These are phyloP conservation scores for Candida easanensis DNA, from an alignment of 805 yeast genomes.

Conservation along the genomic window DNA sequence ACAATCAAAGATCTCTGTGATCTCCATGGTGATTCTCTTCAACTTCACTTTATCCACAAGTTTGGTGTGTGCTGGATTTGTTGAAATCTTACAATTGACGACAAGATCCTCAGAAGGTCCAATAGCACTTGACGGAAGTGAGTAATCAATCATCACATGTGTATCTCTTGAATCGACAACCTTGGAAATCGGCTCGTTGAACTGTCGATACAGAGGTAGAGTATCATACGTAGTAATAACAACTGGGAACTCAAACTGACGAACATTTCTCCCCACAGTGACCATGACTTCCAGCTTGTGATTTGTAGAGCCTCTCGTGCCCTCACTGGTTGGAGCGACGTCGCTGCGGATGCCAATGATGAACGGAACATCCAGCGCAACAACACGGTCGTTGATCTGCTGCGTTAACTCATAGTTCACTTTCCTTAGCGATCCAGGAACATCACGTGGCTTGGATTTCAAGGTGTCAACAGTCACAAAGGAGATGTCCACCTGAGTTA, in stretches of 20 bases:
- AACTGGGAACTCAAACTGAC: slow-evolving; percentile 41
- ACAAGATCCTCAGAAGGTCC: slow-evolving; percentile 53
- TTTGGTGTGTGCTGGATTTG: slow-evolving; percentile 26
- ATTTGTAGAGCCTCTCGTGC: slow-evolving; percentile 37
- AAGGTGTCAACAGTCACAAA: slow-evolving; percentile 51
- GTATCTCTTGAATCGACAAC: slow-evolving; percentile 45
- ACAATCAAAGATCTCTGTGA: slow-evolving; percentile 51
- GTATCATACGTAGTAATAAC: slow-evolving; percentile 55
- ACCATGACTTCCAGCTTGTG: slow-evolving; percentile 41
- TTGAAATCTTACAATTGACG: slow-evolving; percentile 36
- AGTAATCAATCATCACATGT: slow-evolving; percentile 43
- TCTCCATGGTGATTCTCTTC: slow-evolving; percentile 43
- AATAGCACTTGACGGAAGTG: slow-evolving; percentile 50
- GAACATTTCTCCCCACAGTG: slow-evolving; percentile 11
- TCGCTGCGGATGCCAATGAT: slow-evolving; percentile 54
- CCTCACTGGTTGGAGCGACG: slow-evolving; percentile 49
- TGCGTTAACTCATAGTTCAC: slow-evolving; percentile 32
- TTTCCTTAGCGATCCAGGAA: slow-evolving; percentile 29
- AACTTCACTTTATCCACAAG: slow-evolving; percentile 33
- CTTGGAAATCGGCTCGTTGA: slow-evolving; percentile 49
- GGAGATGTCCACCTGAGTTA: slow-evolving; percentile 47
- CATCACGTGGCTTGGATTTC: slow-evolving; percentile 36
- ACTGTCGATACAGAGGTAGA: slow-evolving; percentile 54
- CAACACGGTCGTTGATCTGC: slow-evolving; percentile 39
- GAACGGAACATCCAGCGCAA: slow-evolving; percentile 60